These are phyloP conservation scores for Phytopythium vexans DNA, from an alignment of 352 stramenopile species.

Conservation along the genomic window DNA sequence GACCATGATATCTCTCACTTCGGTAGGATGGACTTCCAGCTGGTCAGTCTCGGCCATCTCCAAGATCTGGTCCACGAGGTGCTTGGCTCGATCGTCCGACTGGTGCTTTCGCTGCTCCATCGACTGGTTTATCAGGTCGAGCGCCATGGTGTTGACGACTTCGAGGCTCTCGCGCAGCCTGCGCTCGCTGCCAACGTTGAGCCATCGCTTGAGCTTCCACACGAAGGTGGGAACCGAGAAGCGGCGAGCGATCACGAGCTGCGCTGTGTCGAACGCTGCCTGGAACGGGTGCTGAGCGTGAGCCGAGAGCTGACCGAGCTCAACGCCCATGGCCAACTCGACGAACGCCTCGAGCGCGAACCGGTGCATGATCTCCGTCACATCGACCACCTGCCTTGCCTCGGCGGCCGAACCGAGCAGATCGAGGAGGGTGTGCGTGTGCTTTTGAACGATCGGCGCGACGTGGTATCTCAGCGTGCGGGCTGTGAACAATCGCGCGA, in stretches of 20 bases:
- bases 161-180: conserved; percentile 21
- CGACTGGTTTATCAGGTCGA: conserved; percentile 5
- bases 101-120: conserved; percentile 6
- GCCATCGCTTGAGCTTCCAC: conserved; percentile 43
- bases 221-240: conserved; percentile 25
- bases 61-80: conserved; percentile 38
- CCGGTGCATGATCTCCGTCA: conserved; percentile 19
- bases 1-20: conserved; percentile 63
- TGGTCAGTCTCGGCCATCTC: conserved; percentile 19
- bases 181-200: conserved; percentile 35
- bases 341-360: conserved; percentile 50
- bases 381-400: conserved; percentile 2
- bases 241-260: conserved; percentile 19
- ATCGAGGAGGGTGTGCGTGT: conserved; percentile 9
- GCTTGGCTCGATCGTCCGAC: conserved; percentile 7
- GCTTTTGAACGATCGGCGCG: conserved; percentile 14
- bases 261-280: conserved; percentile 9
- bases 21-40: conserved; percentile 18
- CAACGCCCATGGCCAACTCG: conserved; percentile 49
- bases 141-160: conserved; percentile 14
- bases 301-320: conserved; percentile 20
- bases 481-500: conserved; percentile 79
- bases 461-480: conserved; percentile 29
- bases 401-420: background rate
- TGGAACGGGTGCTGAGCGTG: conserved; percentile 19